Evolutionary conservation across 345 rosid genomes (phyloP).

Genomic region (Bruguiera sexangula): DNA sequence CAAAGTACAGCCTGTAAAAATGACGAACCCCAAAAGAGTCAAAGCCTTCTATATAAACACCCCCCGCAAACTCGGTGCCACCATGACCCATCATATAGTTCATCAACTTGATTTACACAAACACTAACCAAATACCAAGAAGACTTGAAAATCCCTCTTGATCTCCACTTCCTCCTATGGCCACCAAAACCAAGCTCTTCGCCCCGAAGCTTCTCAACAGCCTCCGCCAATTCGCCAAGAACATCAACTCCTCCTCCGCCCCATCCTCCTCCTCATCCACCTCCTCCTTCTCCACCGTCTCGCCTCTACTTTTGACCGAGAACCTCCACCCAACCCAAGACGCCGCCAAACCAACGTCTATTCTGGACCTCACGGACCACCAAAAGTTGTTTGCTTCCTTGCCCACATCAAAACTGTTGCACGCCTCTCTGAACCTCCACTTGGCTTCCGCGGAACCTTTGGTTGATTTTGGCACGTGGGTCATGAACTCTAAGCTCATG

Average conservation of each 20-base stretch:
- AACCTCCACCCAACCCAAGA: constrained; percentile 16
- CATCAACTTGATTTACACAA: no score
- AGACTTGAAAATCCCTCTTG: no score
- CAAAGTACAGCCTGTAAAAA: no score
- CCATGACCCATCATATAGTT: no score
- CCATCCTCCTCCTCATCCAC: constrained; percentile 14
- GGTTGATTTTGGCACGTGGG: constrained; percentile 72
- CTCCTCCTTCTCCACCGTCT: constrained; percentile 21
- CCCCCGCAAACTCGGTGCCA: no score
- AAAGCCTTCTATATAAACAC: no score
- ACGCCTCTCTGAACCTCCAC: constrained; percentile 49
- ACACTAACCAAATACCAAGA: no score
- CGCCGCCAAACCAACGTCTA: not conserved
- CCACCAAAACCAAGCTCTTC: constrained; percentile 28
- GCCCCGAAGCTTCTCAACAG: constrained; percentile 32
- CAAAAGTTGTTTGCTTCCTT: constrained; percentile 49
- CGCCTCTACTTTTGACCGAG: constrained; percentile 10
- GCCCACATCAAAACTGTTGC: constrained; percentile 47
- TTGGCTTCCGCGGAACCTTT: constrained; percentile 50
- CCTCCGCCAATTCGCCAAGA: constrained; percentile 34
- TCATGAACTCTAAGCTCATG: constrained; percentile 69
- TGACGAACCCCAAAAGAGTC: no score
- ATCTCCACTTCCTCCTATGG: no score
- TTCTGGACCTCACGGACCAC: constrained; percentile 50
- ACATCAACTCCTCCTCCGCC: constrained; percentile 42